Conservation (phyloP, 1,139 yeast species). For the Diutina sp. region DNA sequence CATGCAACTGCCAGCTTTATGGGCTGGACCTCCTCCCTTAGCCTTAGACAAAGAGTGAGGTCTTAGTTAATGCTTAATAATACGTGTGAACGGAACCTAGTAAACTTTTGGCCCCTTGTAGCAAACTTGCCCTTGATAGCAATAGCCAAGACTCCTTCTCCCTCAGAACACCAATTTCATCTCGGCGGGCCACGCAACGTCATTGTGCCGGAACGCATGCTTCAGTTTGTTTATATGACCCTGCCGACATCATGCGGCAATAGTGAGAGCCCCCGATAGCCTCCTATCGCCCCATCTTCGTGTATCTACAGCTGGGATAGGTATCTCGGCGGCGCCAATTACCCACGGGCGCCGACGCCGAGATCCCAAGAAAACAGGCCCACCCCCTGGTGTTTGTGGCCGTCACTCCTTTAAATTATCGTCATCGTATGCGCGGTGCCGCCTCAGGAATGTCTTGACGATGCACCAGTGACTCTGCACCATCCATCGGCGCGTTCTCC, state of each 20-base stretch:
- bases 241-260: not conserved
- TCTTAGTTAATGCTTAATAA: not conserved
- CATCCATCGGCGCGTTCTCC: not conserved
- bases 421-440: not conserved
- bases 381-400: not conserved
- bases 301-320: not conserved
- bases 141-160: not conserved
- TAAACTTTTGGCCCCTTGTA: not conserved
- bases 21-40: not conserved
- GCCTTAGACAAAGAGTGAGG: not conserved
- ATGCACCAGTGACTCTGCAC: not conserved
- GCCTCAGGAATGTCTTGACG: not conserved
- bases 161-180: not conserved
- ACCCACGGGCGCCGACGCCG: not conserved
- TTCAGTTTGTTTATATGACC: not conserved
- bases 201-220: not conserved
- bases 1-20: not conserved
- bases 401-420: not conserved
- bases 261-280: no score
- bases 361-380: not conserved
- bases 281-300: no score
- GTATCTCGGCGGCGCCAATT: not conserved
- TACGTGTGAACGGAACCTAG: not conserved
- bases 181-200: not conserved
- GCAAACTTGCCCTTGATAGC: not conserved